Evolutionary conservation across 306 rosid species (phyloP).

Genomic region (Arachis stenosperma): DNA sequence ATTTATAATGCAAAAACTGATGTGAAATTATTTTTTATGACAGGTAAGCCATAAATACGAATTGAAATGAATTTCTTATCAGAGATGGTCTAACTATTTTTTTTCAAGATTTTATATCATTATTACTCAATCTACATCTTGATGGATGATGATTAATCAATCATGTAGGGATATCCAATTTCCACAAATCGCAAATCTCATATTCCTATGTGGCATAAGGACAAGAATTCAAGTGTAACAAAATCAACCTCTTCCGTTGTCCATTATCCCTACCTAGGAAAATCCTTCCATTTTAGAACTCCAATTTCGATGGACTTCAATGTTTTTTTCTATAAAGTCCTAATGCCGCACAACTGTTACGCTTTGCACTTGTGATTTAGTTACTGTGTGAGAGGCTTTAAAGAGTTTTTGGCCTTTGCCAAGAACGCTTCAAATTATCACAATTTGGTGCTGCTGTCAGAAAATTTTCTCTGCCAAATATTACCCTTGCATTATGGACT

Average conservation of each 20-base stretch:
- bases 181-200: background rate
- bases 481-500: constrained; percentile 37
- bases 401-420: constrained; percentile 1
- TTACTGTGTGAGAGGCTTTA: constrained; percentile 10
- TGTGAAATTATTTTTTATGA: too few relatives aligned
- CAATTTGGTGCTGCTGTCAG: constrained; percentile 14
- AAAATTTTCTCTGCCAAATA: background rate
- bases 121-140: too few relatives aligned
- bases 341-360: constrained; percentile 16
- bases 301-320: constrained; percentile 1
- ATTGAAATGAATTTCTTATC: too few relatives aligned
- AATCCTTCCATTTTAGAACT: constrained; percentile 14
- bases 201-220: constrained; percentile 12
- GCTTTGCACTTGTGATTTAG: constrained; percentile 37
- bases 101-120: too few relatives aligned
- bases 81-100: too few relatives aligned
- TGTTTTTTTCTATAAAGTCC: constrained; percentile 32
- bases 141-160: too few relatives aligned
- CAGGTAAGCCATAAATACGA: too few relatives aligned
- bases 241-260: constrained; percentile 41
- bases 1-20: too few relatives aligned
- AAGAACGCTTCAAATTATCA: constrained; percentile 3
- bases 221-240: constrained; percentile 41
- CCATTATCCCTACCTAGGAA: background rate
- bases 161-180: constrained; percentile 35